These are phyloP conservation scores for Ophiocordyceps australis DNA, from an alignment of 2,329 filamentous ascomycete species.

Conservation along the genomic window DNA sequence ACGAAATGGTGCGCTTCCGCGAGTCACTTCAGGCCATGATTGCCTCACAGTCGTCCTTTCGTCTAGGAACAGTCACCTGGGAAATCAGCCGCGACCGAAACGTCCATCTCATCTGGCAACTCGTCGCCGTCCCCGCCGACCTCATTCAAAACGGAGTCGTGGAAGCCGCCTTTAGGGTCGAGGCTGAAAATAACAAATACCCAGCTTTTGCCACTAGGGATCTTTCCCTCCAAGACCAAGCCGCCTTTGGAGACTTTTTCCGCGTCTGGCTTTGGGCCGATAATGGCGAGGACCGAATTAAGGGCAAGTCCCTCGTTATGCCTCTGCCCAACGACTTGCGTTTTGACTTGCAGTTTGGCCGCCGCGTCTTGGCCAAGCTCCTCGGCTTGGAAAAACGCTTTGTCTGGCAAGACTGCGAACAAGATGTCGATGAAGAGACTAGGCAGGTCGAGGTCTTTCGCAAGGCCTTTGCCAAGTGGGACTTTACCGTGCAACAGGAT, in stretches of 20 bases:
- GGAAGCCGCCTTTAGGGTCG: conserved; percentile 74
- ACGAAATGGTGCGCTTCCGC: conserved; percentile 74
- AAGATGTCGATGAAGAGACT: conserved; percentile 61
- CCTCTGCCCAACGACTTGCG: conserved; percentile 51
- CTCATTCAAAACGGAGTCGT: conserved; percentile 57
- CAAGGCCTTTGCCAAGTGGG: conserved; percentile 65
- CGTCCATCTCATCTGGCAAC: conserved; percentile 88
- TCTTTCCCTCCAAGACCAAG: conserved; percentile 29
- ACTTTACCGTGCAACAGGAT: no score
- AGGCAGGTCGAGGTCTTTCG: conserved; percentile 66
- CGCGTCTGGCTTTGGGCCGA: conserved; percentile 64
- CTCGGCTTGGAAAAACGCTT: conserved; percentile 61
- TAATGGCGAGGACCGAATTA: conserved; percentile 31
- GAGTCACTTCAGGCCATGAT: conserved; percentile 67
- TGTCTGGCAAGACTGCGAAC: conserved; percentile 71
- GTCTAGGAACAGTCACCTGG: conserved; percentile 74
- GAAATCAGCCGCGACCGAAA: conserved; percentile 72
- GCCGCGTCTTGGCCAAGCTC: conserved; percentile 76
- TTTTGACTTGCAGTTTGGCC: conserved; percentile 83
- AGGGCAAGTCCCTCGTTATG: conserved; percentile 52
- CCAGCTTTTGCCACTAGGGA: conserved; percentile 30
- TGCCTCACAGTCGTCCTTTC: conserved; percentile 27
- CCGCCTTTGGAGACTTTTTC: conserved; percentile 48
- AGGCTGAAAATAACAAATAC: conserved; percentile 57
- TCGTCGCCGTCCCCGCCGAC: conserved; percentile 55